These are phyloP conservation scores for Pouteria campechiana DNA, from an alignment of 179 eudicot genomes.

Conservation along the genomic window DNA sequence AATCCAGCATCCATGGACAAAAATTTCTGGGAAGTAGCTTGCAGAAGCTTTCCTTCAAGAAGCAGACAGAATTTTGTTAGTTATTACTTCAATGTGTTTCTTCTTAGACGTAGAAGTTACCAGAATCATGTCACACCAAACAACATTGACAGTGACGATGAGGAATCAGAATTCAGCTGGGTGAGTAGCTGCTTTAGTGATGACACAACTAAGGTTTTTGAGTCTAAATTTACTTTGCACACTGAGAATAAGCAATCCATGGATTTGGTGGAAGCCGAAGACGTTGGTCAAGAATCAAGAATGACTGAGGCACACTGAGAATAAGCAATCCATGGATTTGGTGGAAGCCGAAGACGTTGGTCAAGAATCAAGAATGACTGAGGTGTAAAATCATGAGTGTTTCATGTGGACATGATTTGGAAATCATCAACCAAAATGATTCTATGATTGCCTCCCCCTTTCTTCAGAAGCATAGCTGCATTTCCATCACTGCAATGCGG, in stretches of 20 bases:
- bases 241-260: slow-evolving; percentile 31
- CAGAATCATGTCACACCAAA: slow-evolving; percentile 50
- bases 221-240: slow-evolving; percentile 19
- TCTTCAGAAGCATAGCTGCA: too few relatives aligned
- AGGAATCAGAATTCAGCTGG: slow-evolving; percentile 40
- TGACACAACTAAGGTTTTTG: slow-evolving; percentile 9
- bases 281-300: too few relatives aligned
- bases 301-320: slow-evolving; percentile 38
- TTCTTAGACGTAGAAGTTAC: slow-evolving; percentile 50
- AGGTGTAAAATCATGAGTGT: too few relatives aligned
- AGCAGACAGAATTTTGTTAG: slow-evolving; percentile 52
- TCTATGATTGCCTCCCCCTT: too few relatives aligned
- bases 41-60: slow-evolving; percentile 30
- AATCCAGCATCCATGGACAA: slow-evolving; percentile 41
- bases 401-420: too few relatives aligned
- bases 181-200: slow-evolving; percentile 13
- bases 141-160: slow-evolving; percentile 76
- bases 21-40: slow-evolving; percentile 49
- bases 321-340: slow-evolving; percentile 35
- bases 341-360: too few relatives aligned
- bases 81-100: slow-evolving; percentile 75
- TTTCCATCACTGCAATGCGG: too few relatives aligned
- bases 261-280: too few relatives aligned
- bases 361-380: too few relatives aligned
- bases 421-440: too few relatives aligned